These are phyloP conservation scores for Prosopis cineraria DNA, from an alignment of 306 rosid species.

Conservation along the genomic window DNA sequence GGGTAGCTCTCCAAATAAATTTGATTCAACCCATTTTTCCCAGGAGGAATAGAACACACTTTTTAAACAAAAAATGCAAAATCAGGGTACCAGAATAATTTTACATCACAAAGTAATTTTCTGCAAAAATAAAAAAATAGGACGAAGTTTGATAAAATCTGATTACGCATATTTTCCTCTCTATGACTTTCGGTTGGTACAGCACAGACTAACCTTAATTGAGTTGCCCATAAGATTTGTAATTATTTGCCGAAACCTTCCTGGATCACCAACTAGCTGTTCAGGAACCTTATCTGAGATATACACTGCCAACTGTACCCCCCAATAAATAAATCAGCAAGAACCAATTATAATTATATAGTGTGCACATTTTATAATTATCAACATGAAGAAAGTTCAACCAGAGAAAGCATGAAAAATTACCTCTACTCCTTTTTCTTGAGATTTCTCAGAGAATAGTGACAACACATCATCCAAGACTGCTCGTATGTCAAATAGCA, in stretches of 20 bases:
- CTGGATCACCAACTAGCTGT: constrained; percentile 79
- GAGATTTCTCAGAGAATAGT: constrained; percentile 92
- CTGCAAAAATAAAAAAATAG: neutral
- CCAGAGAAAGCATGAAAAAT: constrained; percentile 23
- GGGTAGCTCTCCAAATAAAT: neutral
- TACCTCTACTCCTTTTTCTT: constrained; percentile 96
- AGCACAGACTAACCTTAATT: constrained; percentile 56
- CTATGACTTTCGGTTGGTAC: neutral
- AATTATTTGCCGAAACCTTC: constrained; percentile 84
- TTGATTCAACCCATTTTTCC: neutral
- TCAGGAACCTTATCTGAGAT: constrained; percentile 79
- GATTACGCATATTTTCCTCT: neutral
- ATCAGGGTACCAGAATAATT: neutral
- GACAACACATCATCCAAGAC: constrained; percentile 90
- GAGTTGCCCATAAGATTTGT: constrained; percentile 88
- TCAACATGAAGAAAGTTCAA: neutral
- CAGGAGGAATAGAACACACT: neutral
- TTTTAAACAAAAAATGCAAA: neutral
- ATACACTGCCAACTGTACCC: constrained; percentile 69
- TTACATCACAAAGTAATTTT: neutral
- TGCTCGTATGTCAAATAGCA: constrained; percentile 71
- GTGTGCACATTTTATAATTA: constrained; percentile 19
- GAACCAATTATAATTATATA: constrained; percentile 33
- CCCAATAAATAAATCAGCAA: constrained; percentile 38
- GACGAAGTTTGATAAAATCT: constrained; percentile 16